Evolutionary conservation across 2,329 filamentous ascomycete species (phyloP).

Genomic region (Aspergillus fructus): DNA sequence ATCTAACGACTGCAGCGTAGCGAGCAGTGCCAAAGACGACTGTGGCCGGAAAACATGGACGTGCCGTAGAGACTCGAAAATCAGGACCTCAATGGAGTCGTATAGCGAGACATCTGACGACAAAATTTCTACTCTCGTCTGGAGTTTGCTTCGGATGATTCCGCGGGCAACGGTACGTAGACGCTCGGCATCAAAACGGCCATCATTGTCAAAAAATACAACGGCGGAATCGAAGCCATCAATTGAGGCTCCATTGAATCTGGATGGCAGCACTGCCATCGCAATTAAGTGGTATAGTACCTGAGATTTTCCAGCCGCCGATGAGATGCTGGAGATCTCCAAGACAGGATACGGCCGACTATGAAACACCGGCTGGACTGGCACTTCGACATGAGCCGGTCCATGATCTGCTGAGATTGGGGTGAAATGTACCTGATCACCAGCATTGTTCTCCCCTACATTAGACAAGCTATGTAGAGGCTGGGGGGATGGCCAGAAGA

Average conservation of each 20-base stretch:
- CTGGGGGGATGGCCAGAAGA: slow-evolving; percentile 31
- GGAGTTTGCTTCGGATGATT: slow-evolving; percentile 23
- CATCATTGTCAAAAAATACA: slow-evolving; percentile 57
- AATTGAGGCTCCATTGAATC: slow-evolving; percentile 30
- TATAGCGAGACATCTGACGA: background rate
- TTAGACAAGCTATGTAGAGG: background rate
- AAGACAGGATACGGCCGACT: slow-evolving; percentile 40
- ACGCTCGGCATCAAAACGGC: slow-evolving; percentile 52
- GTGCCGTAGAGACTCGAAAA: slow-evolving; percentile 50
- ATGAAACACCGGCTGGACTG: slow-evolving; percentile 2
- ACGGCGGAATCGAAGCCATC: slow-evolving; percentile 51
- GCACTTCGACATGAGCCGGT: background rate
- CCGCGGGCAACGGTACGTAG: slow-evolving; percentile 37
- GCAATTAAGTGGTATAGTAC: slow-evolving; percentile 58
- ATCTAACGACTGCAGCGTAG: slow-evolving; percentile 49
- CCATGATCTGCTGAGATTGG: background rate
- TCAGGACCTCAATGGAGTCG: slow-evolving; percentile 20
- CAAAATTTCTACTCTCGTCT: background rate
- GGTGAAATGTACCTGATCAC: background rate
- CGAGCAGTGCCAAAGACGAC: slow-evolving; percentile 50
- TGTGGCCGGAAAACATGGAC: slow-evolving; percentile 60
- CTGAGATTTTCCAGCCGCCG: slow-evolving; percentile 58
- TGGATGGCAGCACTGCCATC: slow-evolving; percentile 50
- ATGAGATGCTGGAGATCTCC: slow-evolving; percentile 53
- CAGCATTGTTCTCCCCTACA: background rate